Percentiles rank a stretch among this genome's conserved stretches.
Conservation (phyloP, 495 filamentous ascomycete genomes). For the Penicillium silybi region DNA sequence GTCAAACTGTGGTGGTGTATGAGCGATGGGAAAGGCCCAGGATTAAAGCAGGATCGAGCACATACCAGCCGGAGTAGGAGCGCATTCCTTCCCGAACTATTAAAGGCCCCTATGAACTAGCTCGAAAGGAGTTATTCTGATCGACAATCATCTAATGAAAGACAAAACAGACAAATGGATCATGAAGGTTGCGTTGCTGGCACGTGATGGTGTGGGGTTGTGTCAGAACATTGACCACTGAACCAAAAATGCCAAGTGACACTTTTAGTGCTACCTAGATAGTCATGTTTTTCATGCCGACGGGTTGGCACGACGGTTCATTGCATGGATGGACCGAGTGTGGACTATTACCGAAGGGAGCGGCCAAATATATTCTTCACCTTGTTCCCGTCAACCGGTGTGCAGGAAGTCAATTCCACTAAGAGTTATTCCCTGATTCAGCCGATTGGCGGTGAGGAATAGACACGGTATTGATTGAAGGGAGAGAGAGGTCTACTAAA, state of each 20-base stretch:
- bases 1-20: constrained; percentile 10
- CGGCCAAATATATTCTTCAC: constrained; percentile 39
- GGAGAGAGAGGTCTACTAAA: too few relatives aligned
- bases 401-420: constrained; percentile 23
- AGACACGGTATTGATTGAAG: too few relatives aligned
- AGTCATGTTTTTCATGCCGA: too few relatives aligned
- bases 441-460: constrained; percentile 11
- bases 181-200: too few relatives aligned
- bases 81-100: constrained; percentile 2
- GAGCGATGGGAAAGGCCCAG: neutral
- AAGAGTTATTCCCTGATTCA: constrained; percentile 27
- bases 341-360: constrained; percentile 31
- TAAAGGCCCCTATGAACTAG: too few relatives aligned
- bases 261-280: too few relatives aligned
- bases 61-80: constrained; percentile 12
- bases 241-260: too few relatives aligned
- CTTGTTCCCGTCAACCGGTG: constrained; percentile 33
- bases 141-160: too few relatives aligned
- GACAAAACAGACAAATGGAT: too few relatives aligned
- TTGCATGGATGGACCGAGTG: constrained; percentile 30
- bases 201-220: too few relatives aligned
- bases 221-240: too few relatives aligned
- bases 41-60: neutral
- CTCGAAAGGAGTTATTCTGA: too few relatives aligned
- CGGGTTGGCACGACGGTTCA: constrained; percentile 24